Conservation (phyloP, 345 rosid genomes). For the Brassica cretica region DNA sequence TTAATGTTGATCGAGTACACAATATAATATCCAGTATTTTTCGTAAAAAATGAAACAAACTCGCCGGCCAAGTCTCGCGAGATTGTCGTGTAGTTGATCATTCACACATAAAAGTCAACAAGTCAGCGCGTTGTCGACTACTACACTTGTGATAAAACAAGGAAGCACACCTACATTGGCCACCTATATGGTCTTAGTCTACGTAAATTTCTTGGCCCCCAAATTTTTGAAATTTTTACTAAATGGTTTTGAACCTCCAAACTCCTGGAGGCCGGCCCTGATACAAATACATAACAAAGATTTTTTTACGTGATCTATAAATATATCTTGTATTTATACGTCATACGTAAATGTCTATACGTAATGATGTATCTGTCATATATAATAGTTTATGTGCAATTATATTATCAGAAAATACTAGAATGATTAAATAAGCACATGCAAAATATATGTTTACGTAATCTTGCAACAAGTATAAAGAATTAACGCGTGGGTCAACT, state of each 20-base stretch:
- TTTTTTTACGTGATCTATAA: background rate
- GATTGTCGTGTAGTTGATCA: conserved; percentile 30
- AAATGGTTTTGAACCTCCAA: too few species aligned
- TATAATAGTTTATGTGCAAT: background rate
- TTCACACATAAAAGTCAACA: conserved; percentile 30
- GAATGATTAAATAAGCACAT: conserved; percentile 26
- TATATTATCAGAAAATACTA: background rate
- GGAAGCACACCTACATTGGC: conserved; percentile 15
- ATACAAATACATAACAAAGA: background rate
- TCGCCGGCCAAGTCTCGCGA: conserved; percentile 32
- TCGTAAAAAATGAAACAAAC: conserved; percentile 11
- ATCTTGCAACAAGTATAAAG: background rate
- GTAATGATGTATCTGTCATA: background rate
- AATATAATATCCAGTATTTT: conserved; percentile 3
- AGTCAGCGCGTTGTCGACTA: conserved; percentile 35
- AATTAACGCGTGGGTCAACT: conserved; percentile 21
- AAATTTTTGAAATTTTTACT: too few species aligned
- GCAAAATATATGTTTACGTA: background rate
- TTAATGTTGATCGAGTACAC: conserved; percentile 1
- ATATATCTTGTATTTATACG: background rate
- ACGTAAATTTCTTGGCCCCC: too few species aligned
- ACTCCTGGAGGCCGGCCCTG: too few species aligned
- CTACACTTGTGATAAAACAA: conserved; percentile 11
- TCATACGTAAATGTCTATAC: background rate
- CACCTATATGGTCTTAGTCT: conserved; percentile 28